Conservation (phyloP, 306 rosid genomes). For the Amphicarpaea edgeworthii region DNA sequence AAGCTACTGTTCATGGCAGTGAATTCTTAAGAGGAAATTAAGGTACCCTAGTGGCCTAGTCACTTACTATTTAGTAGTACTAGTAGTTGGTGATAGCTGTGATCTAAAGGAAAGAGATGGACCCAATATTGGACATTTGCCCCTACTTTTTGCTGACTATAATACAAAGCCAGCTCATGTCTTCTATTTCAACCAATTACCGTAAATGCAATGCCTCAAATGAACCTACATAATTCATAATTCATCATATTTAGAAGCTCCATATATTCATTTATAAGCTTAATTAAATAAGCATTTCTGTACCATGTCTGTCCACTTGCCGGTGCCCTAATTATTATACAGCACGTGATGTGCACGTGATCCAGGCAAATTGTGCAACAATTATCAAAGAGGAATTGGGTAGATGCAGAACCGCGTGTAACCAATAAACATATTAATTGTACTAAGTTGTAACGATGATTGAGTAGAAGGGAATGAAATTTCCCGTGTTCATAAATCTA, state of each 20-base stretch:
- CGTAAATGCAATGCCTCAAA: neutral
- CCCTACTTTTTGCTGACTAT: constrained; percentile 40
- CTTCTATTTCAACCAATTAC: constrained; percentile 35
- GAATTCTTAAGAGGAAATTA: neutral
- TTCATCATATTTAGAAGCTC: constrained; percentile 13
- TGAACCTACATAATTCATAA: neutral
- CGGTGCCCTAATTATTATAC: constrained; percentile 35
- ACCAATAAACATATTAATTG: neutral
- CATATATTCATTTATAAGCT: neutral
- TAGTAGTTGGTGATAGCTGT: constrained; percentile 50
- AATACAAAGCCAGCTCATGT: constrained; percentile 53
- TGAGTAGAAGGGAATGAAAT: neutral
- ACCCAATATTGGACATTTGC: constrained; percentile 35
- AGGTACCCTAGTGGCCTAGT: neutral
- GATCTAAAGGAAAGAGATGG: constrained; percentile 10
- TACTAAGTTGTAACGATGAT: neutral
- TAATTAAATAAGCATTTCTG: neutral
- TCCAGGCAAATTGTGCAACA: neutral
- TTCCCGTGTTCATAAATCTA: neutral
- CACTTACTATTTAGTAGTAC: neutral
- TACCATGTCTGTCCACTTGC: neutral
- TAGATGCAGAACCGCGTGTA: neutral
- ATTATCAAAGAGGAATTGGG: neutral
- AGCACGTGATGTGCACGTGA: constrained; percentile 45
- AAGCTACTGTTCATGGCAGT: no score